Conservation (phyloP, 2,329 filamentous ascomycete species). For the Pseudogymnoascus sp. region DNA sequence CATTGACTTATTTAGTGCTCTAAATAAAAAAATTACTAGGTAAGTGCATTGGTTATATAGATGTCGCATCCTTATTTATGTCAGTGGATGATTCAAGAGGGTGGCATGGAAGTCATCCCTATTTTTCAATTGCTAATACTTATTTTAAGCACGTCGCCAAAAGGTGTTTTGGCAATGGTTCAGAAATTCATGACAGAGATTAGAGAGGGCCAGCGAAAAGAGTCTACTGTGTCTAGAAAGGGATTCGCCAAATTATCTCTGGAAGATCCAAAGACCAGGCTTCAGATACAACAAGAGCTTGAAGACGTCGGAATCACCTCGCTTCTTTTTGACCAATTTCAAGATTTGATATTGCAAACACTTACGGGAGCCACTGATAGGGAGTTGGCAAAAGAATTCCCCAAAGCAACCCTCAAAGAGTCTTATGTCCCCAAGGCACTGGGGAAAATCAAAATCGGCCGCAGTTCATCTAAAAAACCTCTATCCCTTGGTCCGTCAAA, state of each 20-base stretch:
- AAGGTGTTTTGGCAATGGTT: not conserved
- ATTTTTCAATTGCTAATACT: not conserved
- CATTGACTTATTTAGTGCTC: not conserved
- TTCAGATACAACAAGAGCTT: not conserved
- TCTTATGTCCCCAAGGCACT: not conserved
- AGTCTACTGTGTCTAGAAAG: not conserved
- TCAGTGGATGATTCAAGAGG: not conserved
- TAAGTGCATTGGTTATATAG: not conserved
- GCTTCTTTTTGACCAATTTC: not conserved
- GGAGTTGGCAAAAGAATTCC: not conserved
- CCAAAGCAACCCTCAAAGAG: not conserved
- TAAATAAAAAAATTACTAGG: not conserved
- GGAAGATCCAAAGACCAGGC: not conserved
- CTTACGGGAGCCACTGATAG: not conserved
- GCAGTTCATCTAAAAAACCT: not conserved
- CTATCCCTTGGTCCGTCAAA: not conserved
- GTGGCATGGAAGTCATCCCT: not conserved
- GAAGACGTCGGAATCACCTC: not conserved
- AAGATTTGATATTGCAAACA: not conserved
- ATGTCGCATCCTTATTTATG: not conserved
- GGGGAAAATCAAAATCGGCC: not conserved
- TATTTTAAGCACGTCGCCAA: not conserved
- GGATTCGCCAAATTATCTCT: not conserved
- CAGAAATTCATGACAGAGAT: not conserved
- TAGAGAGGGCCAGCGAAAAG: not conserved